Evolutionary conservation across 345 rosid genomes (phyloP), one percentile per base, ranked within the genome.

Genomic region (Arabis hirsuta): DNA sequence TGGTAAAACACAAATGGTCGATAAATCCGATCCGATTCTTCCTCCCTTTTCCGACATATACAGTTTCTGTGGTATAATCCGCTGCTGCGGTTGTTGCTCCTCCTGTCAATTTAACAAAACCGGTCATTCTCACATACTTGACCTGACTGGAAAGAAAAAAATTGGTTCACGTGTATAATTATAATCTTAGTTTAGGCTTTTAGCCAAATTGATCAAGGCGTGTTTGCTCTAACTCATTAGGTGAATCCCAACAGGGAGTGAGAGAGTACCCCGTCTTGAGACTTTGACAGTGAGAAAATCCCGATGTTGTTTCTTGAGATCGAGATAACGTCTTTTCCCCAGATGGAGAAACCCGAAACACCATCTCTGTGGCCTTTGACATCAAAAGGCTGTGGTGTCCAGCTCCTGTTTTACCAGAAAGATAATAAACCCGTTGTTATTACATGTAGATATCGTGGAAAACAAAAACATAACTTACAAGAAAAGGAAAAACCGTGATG

Each of bases 281-380:
- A 78, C 73, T 72, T 84, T 13, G 90, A 81, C 67, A 88, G 76
- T 20, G 97, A 84, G 46, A 87, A 88, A 76, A 93, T 83, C 64
- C 93, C 96, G 24, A 93, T 87, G 83, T 87, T 93, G 58, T 88
- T 90, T 78, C 80, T 88, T 41, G 98, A 87, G 72, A 87, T 90
- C 7, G 98, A 93, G 78, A 93, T 82, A 51, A 90, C 76, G 65
- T 93, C 98, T 70, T 88, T 86, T 42, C 98, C 93, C 96, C 96
- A 88, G 7, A 88, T 71, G 6, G 91, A 88, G 86, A 93, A 88
- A 76, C 85, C 84, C 12, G 97, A 87, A 67, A 93, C 82, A 53
- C 87, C 97, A 67, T 90, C 96, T 2, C 78, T 75, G 64, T 93
- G 91, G 55, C 97, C 95, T 83, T 76, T 87, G 50, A 81, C 83